Percentiles rank a stretch among this genome's conserved stretches.
phyloP scores from a whole-genome alignment of 495 filamentous ascomycete genomes.

The Oleoguttula mirabilis region DNA sequence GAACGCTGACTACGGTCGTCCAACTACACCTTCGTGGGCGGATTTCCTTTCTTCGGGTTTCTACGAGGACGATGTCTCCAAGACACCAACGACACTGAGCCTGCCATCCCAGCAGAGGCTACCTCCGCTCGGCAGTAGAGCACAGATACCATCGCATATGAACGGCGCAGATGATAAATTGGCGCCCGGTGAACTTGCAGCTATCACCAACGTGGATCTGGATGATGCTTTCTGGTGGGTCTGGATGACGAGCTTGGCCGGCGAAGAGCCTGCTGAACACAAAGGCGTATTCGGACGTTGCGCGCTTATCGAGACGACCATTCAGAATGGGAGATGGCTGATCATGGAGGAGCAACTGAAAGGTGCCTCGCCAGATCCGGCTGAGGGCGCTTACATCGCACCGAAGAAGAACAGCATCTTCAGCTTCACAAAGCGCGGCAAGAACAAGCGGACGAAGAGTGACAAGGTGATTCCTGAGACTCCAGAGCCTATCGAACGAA shows the following conservation, averaged over 20 bases:
- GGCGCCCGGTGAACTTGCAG: constrained; percentile 88
- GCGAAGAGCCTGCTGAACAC: constrained; percentile 68
- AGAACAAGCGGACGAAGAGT: constrained; percentile 53
- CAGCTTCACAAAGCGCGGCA: constrained; percentile 62
- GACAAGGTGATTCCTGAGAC: constrained; percentile 38
- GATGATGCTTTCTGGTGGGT: constrained; percentile 99
- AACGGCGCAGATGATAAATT: constrained; percentile 44
- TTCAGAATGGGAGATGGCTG: constrained; percentile 74
- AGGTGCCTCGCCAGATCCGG: constrained; percentile 76
- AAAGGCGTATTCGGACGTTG: constrained; percentile 93
- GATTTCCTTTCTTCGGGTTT: constrained; percentile 95
- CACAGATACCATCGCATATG: constrained; percentile 9
- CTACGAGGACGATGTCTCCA: constrained; percentile 50
- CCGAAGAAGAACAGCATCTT: constrained; percentile 83
- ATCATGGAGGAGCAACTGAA: constrained; percentile 94
- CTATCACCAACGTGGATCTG: constrained; percentile 70
- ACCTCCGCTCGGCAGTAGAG: constrained; percentile 54
- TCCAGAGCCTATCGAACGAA: constrained; percentile 39
- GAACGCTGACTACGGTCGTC: constrained; percentile 52
- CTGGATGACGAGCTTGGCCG: constrained; percentile 93
- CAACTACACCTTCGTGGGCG: constrained; percentile 94
- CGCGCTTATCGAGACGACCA: constrained; percentile 77
- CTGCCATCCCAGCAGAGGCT: constrained; percentile 83
- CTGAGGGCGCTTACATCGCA: constrained; percentile 73
- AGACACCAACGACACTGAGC: constrained; percentile 47